Evolutionary conservation across 257 asterid species (phyloP), one percentile per base, ranked within the genome.

Genomic region (Striga asiatica): DNA sequence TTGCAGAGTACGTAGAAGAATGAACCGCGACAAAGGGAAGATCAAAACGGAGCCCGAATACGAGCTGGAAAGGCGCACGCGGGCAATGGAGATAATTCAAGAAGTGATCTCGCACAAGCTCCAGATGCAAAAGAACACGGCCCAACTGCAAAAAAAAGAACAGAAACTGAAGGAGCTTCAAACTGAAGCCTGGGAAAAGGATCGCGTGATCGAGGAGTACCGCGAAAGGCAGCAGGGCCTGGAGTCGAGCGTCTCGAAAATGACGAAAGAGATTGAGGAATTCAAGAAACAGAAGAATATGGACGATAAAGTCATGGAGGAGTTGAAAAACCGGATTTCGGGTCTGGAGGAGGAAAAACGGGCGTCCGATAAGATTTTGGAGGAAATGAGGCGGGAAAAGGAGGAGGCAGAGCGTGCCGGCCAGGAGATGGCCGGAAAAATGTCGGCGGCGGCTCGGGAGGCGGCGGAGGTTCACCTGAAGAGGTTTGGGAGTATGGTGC

Each of bases 11-110:
- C 5, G 5, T 4, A 34, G 5, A 27, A 27, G 1, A 7, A 50
- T 50, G 20, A 49, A 34, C 14, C 73, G 60, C 1, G 80, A 73
- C 25, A 61, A 68, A 4, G 43, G 42, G 9, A 13, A 41, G 8
- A 0, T 53, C 13, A 32, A 48, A 20, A 9, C 1, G 1, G 58
- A 67, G 61, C 13, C 52, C 8, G 52, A 51, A 27, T 52, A 38
- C 2, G 2, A 17, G 27, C 56, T 56, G 2, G 65, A 59, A 64
- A 54, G 32, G 28, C 47, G 37, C 34, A 19, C 16, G 13, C 61
- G 10, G 12, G 39, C 54, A 20, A 12, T 3, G 39, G 39, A 12
- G 10, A 4, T 34, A 12, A 11, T 35, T 12, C 8, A 2, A 1
- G 11, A 34, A 5, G 39, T 5, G 32, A 3, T 12, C 13, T 12